phyloP scores from a whole-genome alignment of 148 eudicot genomes.

The Spergularia marina region DNA sequence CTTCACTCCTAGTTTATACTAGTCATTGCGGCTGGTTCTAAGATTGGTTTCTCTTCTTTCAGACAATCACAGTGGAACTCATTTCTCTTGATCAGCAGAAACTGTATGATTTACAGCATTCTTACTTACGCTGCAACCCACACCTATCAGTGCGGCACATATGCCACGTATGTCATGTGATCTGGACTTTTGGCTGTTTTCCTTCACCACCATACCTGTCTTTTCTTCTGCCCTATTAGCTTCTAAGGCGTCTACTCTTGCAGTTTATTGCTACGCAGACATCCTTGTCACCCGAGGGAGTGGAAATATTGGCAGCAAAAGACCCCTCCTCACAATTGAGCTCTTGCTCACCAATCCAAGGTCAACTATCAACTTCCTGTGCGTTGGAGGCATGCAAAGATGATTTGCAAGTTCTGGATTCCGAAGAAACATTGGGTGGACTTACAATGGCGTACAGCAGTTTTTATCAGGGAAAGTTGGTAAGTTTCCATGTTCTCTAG shows the following conservation, averaged over 20 bases:
- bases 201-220: background rate
- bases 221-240: background rate
- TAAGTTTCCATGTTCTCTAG: constrained; percentile 21
- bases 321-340: constrained; percentile 31
- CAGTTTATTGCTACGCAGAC: constrained; percentile 62
- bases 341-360: constrained; percentile 17
- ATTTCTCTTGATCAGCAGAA: constrained; percentile 51
- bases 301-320: constrained; percentile 53
- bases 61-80: constrained; percentile 54
- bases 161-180: constrained; percentile 46
- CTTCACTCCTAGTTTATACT: background rate
- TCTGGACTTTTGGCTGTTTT: background rate
- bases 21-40: constrained; percentile 8
- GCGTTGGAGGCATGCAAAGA: constrained; percentile 36
- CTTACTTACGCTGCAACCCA: constrained; percentile 48
- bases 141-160: constrained; percentile 46
- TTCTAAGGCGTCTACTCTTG: constrained; percentile 14
- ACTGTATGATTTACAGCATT: constrained; percentile 37
- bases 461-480: constrained; percentile 47
- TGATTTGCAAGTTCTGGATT: constrained; percentile 45
- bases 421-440: constrained; percentile 45
- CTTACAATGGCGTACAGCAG: constrained; percentile 30
- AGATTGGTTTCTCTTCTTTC: constrained; percentile 28
- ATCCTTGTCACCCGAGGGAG: constrained; percentile 40
- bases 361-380: constrained; percentile 14